A percentile compares a stretch with the other conserved stretches of the same genome.
Conservation (phyloP, 805 yeast species). For the Wickerhamomyces strasburgensis region DNA sequence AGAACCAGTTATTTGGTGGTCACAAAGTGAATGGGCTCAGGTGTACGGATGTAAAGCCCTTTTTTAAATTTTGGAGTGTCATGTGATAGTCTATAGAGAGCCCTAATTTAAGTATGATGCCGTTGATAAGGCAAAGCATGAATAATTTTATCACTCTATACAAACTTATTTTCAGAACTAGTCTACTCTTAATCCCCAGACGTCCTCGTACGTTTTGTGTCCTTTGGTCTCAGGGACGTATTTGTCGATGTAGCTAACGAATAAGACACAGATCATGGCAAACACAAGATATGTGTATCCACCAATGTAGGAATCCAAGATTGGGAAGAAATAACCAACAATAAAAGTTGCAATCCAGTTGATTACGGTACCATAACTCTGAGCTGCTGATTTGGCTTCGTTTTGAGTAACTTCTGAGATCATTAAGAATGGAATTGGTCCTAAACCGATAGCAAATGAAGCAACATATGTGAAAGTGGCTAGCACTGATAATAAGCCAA, state of each 20-base stretch:
- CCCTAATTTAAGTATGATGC: neutral
- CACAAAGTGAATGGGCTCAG: no score
- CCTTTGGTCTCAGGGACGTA: constrained; percentile 78
- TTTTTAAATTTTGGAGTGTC: no score
- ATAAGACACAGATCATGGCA: constrained; percentile 48
- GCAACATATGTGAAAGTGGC: constrained; percentile 73
- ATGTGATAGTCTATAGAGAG: neutral
- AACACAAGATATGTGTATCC: constrained; percentile 76
- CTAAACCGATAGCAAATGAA: constrained; percentile 86
- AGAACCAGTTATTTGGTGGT: no score
- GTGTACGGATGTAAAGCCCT: constrained; percentile 5
- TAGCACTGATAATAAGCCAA: constrained; percentile 47
- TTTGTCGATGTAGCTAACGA: constrained; percentile 41
- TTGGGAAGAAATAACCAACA: constrained; percentile 78
- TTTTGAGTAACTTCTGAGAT: constrained; percentile 85
- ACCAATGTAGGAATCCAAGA: constrained; percentile 58
- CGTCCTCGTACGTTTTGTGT: constrained; percentile 52
- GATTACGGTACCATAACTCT: constrained; percentile 85
- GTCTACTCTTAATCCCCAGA: constrained; percentile 45
- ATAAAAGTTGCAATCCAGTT: constrained; percentile 89
- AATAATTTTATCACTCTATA: neutral
- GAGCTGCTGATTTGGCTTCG: constrained; percentile 79
- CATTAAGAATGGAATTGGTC: constrained; percentile 91
- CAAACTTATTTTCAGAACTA: no score
- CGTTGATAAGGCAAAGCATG: constrained; percentile 1